These are phyloP conservation scores for Aureobasidium pullulans DNA, from an alignment of 2,329 filamentous ascomycete species.

Conservation along the genomic window DNA sequence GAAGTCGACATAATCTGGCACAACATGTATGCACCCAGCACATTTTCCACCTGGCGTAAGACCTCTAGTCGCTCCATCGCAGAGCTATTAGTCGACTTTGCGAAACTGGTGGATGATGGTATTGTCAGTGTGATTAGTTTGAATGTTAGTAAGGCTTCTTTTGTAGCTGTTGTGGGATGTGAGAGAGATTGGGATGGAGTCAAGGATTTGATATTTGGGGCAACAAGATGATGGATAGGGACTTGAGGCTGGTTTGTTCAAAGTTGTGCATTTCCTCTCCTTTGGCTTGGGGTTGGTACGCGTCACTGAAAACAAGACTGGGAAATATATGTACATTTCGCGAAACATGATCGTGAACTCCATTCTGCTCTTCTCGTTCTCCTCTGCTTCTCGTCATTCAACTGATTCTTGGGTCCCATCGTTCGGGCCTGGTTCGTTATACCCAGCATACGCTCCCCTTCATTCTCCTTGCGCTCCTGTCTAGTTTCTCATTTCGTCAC, in stretches of 20 bases:
- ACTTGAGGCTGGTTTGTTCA: background rate
- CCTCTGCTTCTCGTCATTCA: too few species aligned
- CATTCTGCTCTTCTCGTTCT: too few species aligned
- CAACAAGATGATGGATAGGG: background rate
- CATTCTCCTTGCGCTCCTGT: background rate
- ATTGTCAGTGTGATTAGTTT: background rate
- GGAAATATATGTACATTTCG: too few species aligned
- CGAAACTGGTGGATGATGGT: background rate
- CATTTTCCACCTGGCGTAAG: background rate
- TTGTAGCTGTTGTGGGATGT: background rate
- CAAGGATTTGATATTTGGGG: background rate
- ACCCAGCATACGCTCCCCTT: too few species aligned
- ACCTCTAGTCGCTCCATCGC: background rate
- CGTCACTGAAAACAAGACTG: too few species aligned
- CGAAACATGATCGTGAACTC: too few species aligned
- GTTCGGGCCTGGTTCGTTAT: too few species aligned
- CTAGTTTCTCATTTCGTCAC: background rate
- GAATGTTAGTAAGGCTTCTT: background rate
- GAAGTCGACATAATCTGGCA: constrained; percentile 5
- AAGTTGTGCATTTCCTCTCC: too few species aligned
- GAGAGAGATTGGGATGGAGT: background rate
- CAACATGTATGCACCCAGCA: constrained; percentile 3
- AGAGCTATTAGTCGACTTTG: background rate
- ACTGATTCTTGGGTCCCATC: too few species aligned
- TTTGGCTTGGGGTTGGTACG: too few species aligned